These are phyloP conservation scores for Cymbidium sinense DNA, from an alignment of 106 monocot species.

Conservation along the genomic window DNA sequence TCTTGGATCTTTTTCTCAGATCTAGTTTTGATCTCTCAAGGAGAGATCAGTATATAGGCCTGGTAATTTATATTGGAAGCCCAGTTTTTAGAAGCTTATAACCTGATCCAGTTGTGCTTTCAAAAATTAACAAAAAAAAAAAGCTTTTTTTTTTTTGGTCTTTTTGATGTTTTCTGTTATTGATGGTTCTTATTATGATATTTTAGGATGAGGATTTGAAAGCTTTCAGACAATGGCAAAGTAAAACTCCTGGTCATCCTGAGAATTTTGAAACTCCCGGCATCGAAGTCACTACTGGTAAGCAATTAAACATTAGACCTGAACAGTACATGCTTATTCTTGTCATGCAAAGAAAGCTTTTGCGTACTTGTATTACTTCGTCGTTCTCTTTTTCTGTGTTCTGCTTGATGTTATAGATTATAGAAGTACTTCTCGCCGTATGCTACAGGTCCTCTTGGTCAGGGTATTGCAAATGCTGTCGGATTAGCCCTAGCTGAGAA, in stretches of 20 bases:
- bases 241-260: slow-evolving; percentile 90
- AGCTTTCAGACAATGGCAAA: slow-evolving; percentile 88
- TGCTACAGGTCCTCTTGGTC: slow-evolving; percentile 59
- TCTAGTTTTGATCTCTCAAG: no score
- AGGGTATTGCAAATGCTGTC: slow-evolving; percentile 67
- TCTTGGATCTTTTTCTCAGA: no score
- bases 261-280: slow-evolving; percentile 97
- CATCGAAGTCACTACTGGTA: slow-evolving; percentile 94
- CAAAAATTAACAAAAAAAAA: not conserved
- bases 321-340: not conserved
- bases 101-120: not conserved
- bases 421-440: not conserved
- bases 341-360: not conserved
- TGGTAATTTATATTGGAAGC: no score
- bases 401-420: not conserved
- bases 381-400: not conserved
- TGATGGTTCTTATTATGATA: slow-evolving; percentile 3
- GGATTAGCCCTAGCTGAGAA: slow-evolving; percentile 69
- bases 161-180: not conserved
- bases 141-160: not conserved
- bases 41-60: no score
- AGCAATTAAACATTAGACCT: not conserved
- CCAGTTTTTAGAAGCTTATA: no score
- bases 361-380: not conserved
- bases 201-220: slow-evolving; percentile 80